Percentiles rank a stretch among this genome's conserved stretches.
Conservation (phyloP, 1,284 basidiomycete species). For the Ganoderma lingzhi region DNA sequence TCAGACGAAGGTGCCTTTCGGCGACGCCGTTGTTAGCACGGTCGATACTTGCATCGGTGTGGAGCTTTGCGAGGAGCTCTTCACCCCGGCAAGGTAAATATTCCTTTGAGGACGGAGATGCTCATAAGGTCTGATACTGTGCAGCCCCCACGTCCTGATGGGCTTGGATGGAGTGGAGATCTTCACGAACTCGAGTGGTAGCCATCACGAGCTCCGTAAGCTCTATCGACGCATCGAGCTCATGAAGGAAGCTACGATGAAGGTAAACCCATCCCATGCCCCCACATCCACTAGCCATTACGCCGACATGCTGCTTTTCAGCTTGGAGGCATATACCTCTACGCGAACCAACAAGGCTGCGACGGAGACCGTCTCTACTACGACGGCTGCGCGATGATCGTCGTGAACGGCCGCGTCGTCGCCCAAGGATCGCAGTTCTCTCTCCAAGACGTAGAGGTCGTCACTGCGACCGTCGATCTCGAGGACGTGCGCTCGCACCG, state of each 20-base stretch:
- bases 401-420: constrained; percentile 91
- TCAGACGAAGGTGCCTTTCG: constrained; percentile 90
- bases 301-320: constrained; percentile 49
- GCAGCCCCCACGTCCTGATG: constrained; percentile 95
- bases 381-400: constrained; percentile 96
- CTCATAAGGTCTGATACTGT: constrained; percentile 13
- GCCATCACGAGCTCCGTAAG: constrained; percentile 97
- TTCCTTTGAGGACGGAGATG: not conserved
- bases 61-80: constrained; percentile 97
- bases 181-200: constrained; percentile 97
- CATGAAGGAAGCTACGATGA: constrained; percentile 96
- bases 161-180: constrained; percentile 98
- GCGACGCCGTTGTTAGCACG: constrained; percentile 93
- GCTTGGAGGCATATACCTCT: constrained; percentile 97
- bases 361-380: constrained; percentile 98
- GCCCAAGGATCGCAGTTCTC: constrained; percentile 98
- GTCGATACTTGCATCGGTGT: constrained; percentile 96
- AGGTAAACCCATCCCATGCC: constrained; percentile 56
- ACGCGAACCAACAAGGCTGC: constrained; percentile 99
- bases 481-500: constrained; percentile 94
- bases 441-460: constrained; percentile 93
- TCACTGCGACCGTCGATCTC: constrained; percentile 94
- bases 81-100: constrained; percentile 89
- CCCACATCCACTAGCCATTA: not conserved
- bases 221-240: constrained; percentile 91